Conservation (phyloP, 192 early-diverging fungal species). For the Diversispora eburnea region DNA sequence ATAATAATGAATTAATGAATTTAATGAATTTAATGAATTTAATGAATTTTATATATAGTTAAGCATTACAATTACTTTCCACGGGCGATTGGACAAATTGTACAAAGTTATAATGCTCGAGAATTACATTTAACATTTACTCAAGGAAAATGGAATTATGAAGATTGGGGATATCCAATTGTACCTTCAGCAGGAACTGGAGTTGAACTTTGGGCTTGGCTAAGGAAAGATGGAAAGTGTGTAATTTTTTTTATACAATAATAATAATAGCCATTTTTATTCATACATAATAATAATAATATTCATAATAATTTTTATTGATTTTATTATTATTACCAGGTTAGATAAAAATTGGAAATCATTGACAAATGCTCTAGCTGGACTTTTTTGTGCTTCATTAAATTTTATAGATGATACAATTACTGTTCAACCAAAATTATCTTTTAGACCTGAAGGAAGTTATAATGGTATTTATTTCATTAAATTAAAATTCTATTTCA, state of each 20-base stretch:
- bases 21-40: no score
- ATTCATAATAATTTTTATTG: not conserved
- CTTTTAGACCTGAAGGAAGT: constrained; percentile 47
- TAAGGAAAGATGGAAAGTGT: constrained; percentile 47
- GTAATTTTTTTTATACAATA: not conserved
- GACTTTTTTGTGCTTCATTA: constrained; percentile 93
- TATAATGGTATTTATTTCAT: constrained; percentile 34
- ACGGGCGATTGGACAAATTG: constrained; percentile 78
- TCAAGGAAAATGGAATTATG: constrained; percentile 83
- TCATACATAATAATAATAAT: not conserved
- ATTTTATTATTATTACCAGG: constrained; percentile 34
- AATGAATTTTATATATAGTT: constrained; percentile 30
- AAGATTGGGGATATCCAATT: constrained; percentile 68
- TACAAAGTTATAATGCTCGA: constrained; percentile 67
- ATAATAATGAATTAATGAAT: no score
- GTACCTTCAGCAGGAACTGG: constrained; percentile 65
- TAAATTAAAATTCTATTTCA: no score
- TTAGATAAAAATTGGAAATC: constrained; percentile 77
- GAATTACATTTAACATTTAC: constrained; percentile 87
- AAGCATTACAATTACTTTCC: constrained; percentile 82
- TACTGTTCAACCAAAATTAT: constrained; percentile 59
- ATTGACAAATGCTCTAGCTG: constrained; percentile 86
- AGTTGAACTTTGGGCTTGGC: constrained; percentile 68
- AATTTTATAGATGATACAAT: constrained; percentile 85
- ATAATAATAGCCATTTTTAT: no score